A percentile compares a stretch with the other conserved stretches of the same genome.
Conservation (phyloP, 2,329 filamentous ascomycete genomes). For the Fusarium sp. region DNA sequence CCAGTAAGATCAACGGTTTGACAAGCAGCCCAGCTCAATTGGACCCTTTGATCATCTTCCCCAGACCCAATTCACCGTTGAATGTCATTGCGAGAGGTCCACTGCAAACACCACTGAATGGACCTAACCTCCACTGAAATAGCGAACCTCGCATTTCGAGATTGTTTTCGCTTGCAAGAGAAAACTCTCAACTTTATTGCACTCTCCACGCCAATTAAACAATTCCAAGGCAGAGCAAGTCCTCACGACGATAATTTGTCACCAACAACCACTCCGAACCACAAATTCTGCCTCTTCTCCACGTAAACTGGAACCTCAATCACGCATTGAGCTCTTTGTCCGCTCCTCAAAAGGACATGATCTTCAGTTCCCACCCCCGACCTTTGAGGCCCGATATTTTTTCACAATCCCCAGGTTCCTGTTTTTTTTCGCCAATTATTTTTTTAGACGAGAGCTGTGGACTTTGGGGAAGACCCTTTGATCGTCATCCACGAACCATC, state of each 20-base stretch:
- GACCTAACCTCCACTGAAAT: not conserved
- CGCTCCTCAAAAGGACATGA: slow-evolving; percentile 22
- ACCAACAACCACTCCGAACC: not conserved
- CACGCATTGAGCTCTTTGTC: slow-evolving; percentile 1
- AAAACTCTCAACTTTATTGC: not conserved
- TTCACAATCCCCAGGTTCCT: slow-evolving; percentile 17
- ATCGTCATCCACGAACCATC: not conserved
- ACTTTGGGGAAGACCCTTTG: slow-evolving; percentile 1
- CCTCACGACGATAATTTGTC: not conserved
- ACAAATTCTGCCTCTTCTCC: not conserved
- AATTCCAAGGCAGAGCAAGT: not conserved
- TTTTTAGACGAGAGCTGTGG: slow-evolving; percentile 1
- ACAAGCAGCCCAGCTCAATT: not conserved
- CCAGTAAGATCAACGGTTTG: not conserved
- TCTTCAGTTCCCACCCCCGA: slow-evolving; percentile 10
- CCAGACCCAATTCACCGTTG: not conserved
- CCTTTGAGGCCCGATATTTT: slow-evolving; percentile 7
- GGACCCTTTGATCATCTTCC: not conserved
- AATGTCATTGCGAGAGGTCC: not conserved
- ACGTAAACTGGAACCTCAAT: slow-evolving; percentile 8
- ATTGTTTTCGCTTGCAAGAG: slow-evolving; percentile 1
- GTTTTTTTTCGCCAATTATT: slow-evolving; percentile 15
- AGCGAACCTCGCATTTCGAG: not conserved
- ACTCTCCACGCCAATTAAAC: not conserved
- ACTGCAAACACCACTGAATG: not conserved